Evolutionary conservation across 129 eudicot genomes (phyloP), one percentile per base, ranked within the genome.

Genomic region (Silybum marianum): DNA sequence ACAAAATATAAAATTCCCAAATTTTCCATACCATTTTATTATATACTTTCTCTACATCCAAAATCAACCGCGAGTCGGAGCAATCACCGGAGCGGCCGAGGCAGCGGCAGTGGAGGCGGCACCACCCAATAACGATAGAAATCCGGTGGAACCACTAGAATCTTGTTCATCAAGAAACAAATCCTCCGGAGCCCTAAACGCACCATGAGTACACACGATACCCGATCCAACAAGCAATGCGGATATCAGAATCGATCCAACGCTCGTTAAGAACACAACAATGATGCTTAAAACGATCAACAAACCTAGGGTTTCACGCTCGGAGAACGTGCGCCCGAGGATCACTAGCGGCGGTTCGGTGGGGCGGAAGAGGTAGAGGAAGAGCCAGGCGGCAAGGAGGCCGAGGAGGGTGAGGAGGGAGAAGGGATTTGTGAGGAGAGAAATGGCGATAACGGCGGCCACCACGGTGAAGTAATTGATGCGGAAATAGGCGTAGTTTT

Each of bases 131-230:
- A 92, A 85, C 6, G 97, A 86, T 9, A 95, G 83, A 65, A 93
- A 88, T 2, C 95, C 95, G 9, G 83, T 11, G 7, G 84, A 40
- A 39, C 65, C 46, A 3, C 42, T 81, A 18, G 80, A 83, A 10
- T 78, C 82, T 62, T 93, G 98, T 72, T 90, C 98, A 26, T 93
- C 98, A 11, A 93, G 77, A 84, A 93, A 93, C 74, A 93, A 80
- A 80, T 93, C 98, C 80, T 93, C 98, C 0, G 97, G 98, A 71
- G 78, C 88, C 85, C 95, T 87, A 69, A 93, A 91, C 5, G 97
- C 91, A 66, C 93, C 98, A 73, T 91, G 98, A 54, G 81, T 58
- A 32, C 88, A 70, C 14, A 90, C 95, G 71, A 90, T 36, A 2
- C 84, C 98, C 11, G 79, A 16, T 6, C 98, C 98, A 9, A 88